Conservation (phyloP, 257 asterid genomes). For the Solanum arcanum region DNA sequence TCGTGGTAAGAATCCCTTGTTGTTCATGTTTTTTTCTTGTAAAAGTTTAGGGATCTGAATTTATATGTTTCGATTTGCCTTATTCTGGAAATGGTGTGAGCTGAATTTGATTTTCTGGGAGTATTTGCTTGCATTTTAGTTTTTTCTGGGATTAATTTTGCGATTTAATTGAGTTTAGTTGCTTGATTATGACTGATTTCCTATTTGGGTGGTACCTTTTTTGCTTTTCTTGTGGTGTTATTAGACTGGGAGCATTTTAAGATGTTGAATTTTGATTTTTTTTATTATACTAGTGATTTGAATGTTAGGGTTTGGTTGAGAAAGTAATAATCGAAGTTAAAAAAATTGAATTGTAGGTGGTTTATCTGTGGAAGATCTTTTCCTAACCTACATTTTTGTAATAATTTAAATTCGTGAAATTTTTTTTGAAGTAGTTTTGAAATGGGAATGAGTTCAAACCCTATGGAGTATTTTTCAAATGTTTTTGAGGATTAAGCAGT, state of each 20-base stretch:
- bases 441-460: background rate
- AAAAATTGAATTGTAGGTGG: background rate
- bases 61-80: background rate
- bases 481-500: background rate
- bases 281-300: background rate
- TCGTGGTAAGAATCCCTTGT: background rate
- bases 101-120: background rate
- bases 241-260: background rate
- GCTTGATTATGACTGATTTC: background rate
- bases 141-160: background rate
- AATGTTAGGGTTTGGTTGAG: background rate
- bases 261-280: background rate
- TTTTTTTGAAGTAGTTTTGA: background rate
- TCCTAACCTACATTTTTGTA: background rate
- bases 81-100: background rate
- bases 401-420: background rate
- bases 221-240: background rate
- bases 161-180: background rate
- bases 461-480: background rate
- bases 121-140: background rate
- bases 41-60: background rate
- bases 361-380: background rate
- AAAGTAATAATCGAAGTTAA: background rate
- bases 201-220: background rate
- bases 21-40: background rate